Conservation (phyloP, 176 grass and related monocot species). For the Cenchrus purpureus region DNA sequence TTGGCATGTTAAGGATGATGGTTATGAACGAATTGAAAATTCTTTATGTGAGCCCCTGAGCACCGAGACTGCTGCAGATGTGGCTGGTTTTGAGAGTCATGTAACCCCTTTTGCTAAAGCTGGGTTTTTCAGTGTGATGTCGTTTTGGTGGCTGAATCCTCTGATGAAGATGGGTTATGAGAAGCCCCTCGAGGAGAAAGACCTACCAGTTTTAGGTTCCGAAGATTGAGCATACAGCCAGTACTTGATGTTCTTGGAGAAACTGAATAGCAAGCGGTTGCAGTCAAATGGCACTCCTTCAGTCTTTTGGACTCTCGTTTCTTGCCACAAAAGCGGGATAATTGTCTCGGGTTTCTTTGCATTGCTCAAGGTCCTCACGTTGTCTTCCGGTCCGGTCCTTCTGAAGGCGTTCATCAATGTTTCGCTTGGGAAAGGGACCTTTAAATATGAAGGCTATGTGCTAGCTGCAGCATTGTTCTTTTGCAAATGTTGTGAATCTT, state of each 20-base stretch:
- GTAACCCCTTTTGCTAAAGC: constrained; percentile 62
- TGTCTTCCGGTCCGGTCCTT: constrained; percentile 75
- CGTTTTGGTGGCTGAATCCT: constrained; percentile 89
- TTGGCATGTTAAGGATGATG: constrained; percentile 25
- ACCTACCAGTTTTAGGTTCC: constrained; percentile 56
- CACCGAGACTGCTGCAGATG: background rate
- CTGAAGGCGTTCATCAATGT: constrained; percentile 79
- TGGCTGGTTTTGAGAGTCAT: constrained; percentile 31
- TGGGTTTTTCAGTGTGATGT: constrained; percentile 68
- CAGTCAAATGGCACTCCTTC: constrained; percentile 40
- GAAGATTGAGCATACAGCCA: constrained; percentile 59
- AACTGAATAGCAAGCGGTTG: constrained; percentile 46
- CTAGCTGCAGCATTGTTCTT: constrained; percentile 61
- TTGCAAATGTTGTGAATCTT: constrained; percentile 79
- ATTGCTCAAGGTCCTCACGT: constrained; percentile 72
- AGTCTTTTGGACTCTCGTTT: constrained; percentile 75
- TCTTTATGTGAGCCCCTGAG: constrained; percentile 61
- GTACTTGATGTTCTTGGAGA: constrained; percentile 63
- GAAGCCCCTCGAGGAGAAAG: constrained; percentile 82
- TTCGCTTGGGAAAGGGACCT: constrained; percentile 58
- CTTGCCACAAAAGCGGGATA: constrained; percentile 71
- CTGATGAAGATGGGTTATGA: constrained; percentile 82
- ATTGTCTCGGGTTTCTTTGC: constrained; percentile 75
- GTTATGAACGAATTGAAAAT: constrained; percentile 25
- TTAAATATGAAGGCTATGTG: constrained; percentile 70